Conservation (phyloP, 2,329 filamentous ascomycete species). For the Phyllosticta paracitricarpa region DNA sequence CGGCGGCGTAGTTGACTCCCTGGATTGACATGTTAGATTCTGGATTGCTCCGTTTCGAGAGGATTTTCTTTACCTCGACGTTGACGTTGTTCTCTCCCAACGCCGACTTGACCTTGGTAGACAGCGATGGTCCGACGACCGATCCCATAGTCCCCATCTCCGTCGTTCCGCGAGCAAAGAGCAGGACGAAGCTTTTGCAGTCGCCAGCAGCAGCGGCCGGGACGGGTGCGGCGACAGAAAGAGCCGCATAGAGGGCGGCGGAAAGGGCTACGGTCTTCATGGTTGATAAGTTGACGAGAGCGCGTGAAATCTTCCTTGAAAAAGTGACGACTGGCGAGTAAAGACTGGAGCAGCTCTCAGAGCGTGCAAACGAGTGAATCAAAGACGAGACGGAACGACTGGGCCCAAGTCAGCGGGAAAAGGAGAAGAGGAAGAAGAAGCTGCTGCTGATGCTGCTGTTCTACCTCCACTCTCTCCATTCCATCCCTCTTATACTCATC, state of each 20-base stretch:
- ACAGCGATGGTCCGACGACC: conserved; percentile 42
- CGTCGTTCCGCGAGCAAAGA: conserved; percentile 48
- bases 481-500: background rate
- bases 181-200: conserved; percentile 31
- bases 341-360: background rate
- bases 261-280: background rate
- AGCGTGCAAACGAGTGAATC: background rate
- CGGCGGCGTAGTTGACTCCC: conserved; percentile 45
- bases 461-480: background rate
- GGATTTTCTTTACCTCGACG: conserved; percentile 17
- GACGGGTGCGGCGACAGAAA: background rate
- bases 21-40: conserved; percentile 26
- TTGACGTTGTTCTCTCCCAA: conserved; percentile 34
- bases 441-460: background rate
- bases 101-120: conserved; percentile 32
- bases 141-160: conserved; percentile 44
- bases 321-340: background rate
- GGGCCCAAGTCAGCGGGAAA: background rate
- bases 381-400: background rate
- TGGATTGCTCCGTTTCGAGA: background rate
- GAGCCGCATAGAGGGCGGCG: background rate
- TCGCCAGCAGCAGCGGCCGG: background rate
- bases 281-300: background rate
- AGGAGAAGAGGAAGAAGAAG: background rate
- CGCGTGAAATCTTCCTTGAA: background rate